Base-by-base conservation (phyloP, 768 basidiomycete genomes). In the Lanmaoa pseudosensibilis region DNA sequence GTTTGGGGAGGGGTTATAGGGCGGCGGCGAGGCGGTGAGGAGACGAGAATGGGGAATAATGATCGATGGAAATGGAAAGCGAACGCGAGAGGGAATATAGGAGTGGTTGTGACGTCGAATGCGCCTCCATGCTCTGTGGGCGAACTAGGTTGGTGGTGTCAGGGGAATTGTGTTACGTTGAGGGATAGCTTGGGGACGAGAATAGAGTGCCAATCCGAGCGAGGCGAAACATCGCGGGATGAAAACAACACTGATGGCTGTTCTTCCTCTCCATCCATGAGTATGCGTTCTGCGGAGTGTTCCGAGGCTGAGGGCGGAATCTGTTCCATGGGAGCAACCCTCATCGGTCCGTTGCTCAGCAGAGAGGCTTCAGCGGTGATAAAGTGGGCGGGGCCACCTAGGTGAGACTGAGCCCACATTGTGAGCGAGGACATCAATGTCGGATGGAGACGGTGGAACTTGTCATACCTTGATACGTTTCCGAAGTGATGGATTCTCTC, bases 391-490 rank as follows among this genome's bases (percentile, higher is more conserved):
- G 38, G 21, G 3, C 9, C n/a, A n/a, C n/a, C n/a, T n/a, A 34
- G 13, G 46, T 27, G 46, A 53, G 30, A 40, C 27, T 18, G 43
- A 46, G 4, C 34, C 38, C 33, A 5, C 41, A 46, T 54, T 15
- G 47, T 69, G 67, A 48, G 43, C 51, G 51, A 51, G 19, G 33
- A 43, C 43, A 41, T 69, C 30, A 71, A 53, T 30, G 46, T 36
- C 9, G 18, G 41, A 55, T 7, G n/a, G 5, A 48, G 27, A 40
- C 15, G 5, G 19, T 16, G 30, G 44, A 45, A 41, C 12, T 10
- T 4, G 30, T 50, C 64, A 27, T 54, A 74, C 74, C 69, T 73
- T 78, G 41, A 69, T 53, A 52, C 77, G 74, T 55, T 78, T 77
- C 25, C 72, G 62, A 7, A 76, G 79, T 21, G 75, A 68, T 27